These are phyloP conservation scores for Botrytis byssoidea DNA, from an alignment of 2,329 filamentous ascomycete genomes.

Conservation along the genomic window DNA sequence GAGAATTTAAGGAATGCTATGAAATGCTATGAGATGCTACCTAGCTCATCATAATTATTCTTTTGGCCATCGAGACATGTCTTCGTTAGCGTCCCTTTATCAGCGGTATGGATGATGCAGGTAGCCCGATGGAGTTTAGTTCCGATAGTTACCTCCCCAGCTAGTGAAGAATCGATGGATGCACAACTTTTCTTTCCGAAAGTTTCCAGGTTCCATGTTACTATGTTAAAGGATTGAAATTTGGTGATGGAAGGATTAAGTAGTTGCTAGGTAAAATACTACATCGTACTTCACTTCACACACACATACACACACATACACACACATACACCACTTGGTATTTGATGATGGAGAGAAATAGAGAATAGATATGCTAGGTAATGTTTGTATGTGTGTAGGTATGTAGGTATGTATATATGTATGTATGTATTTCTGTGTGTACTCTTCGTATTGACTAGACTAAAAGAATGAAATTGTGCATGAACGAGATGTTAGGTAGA, in stretches of 20 bases:
- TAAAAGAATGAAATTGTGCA: background rate
- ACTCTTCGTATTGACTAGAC: slow-evolving; percentile 9
- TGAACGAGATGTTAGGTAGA: background rate
- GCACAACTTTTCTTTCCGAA: slow-evolving; percentile 9
- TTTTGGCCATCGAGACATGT: background rate
- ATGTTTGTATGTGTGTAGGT: background rate
- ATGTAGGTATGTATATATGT: too few relatives aligned
- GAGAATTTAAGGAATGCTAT: too few relatives aligned
- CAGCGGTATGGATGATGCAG: background rate
- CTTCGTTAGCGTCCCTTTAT: background rate
- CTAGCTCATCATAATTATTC: too few relatives aligned
- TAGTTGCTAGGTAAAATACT: background rate
- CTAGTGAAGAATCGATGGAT: background rate
- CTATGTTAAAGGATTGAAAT: background rate
- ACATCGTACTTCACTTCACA: background rate
- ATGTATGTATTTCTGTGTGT: too few relatives aligned
- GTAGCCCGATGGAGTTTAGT: background rate
- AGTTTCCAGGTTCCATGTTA: background rate
- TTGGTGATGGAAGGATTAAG: background rate
- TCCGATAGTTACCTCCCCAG: background rate
- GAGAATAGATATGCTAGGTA: background rate
- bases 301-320: background rate
- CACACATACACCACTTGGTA: background rate
- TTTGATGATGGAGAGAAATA: background rate
- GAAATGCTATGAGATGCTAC: too few relatives aligned